Base-by-base conservation (phyloP, 805 yeast genomes). In the Pichia cephalocereana region DNA sequence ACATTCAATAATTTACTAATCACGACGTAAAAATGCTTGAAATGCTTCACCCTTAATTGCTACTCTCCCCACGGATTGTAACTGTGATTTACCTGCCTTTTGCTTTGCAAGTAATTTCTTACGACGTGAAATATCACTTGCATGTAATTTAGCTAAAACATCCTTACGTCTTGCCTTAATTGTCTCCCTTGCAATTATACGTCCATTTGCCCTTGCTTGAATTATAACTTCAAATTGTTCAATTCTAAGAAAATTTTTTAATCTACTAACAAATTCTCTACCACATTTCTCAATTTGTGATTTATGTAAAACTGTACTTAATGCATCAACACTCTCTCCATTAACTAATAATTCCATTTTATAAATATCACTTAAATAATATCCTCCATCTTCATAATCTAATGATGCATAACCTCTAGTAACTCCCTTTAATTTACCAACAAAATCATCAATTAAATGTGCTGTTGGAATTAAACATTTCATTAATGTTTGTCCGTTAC, bases 341-440 rank as follows among this genome's bases (percentile, higher is more conserved):
- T 91, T 93, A 6, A 91, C 96, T 48, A 91, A 70, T 41, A 93
- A 71, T 62, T 91, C 97, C 68, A 91, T 68, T 60, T 91, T 93
- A 34, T 86, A 89, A 23, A 91, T 79, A 59, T 86, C 89, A 1
- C 95, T 79, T 34, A 78, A 75, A 54, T 70, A 74, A 66, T 89
- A 91, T 0, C 98, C 99, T 6, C 84, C 81, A 60, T 91, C 98
- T 57, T 93, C 97, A 60, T 91, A 91, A 66, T 91, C 98, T 46
- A 91, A 70, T 0, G 96, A 86, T 0, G 96, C 98, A 66, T 86
- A 91, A 1, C 99, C 99, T 59, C 81, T 79, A 0, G 98, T 87
- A 1, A 80, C 75, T 2, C 96, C 90, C 63, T 91, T 91, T 50
- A 91, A 71, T 62, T 86, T 87, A 2, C 98, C 98, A 65, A 93